Evolutionary conservation across 2,329 filamentous ascomycete genomes (phyloP), one percentile per base, ranked within the genome.

Genomic region (Dothiorella sarmentorum): DNA sequence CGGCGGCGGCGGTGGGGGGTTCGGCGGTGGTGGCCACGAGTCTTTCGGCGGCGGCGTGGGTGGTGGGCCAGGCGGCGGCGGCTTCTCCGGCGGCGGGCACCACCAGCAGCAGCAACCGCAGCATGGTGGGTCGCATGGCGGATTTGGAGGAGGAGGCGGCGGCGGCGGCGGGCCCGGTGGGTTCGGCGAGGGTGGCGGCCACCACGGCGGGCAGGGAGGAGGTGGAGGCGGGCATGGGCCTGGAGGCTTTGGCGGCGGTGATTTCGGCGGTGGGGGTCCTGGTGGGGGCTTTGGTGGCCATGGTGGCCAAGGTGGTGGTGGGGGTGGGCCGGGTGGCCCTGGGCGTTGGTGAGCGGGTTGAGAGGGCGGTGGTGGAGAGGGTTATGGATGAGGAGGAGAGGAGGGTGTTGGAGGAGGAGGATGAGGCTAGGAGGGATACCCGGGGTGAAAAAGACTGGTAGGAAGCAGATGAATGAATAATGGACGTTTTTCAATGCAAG

Each of bases 271-370:
- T 35, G 52, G 52, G 17, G 22, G 22, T n/a, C 9, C 10, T 26
- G 33, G 33, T 29, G 37, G 52, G 24, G 52, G 38, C 26, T 26
- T 33, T 43, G 26, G 18, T 44, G n/a, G 35, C 26, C 33, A 22
- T 44, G 37, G 52, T 18, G 37, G 52, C 35, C 18, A 18, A 11
- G 38, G 38, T 35, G 55, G 42, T 31, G 55, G 55, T 47, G 20
- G 20, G 27, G 55, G 55, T 57, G 55, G 55, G 38, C 20, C 29
- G n/a, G 55, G 55, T 4, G 55, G 55, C 29, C 40, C 24, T 44
- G 55, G 55, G 29, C 22, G 49, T 18, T 53, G 49, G 49, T 40
- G 49, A 53, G 35, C 18, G 49, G 7, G 5, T 29, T 10, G 49
- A 53, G 24, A 26, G 49, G 22, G n/a, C 7, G 24, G 29, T 53